Evolutionary conservation across 139 green algal genomes (phyloP), one percentile per base, ranked within the genome.

Genomic region (Deuterostichococcus epilithicus): DNA sequence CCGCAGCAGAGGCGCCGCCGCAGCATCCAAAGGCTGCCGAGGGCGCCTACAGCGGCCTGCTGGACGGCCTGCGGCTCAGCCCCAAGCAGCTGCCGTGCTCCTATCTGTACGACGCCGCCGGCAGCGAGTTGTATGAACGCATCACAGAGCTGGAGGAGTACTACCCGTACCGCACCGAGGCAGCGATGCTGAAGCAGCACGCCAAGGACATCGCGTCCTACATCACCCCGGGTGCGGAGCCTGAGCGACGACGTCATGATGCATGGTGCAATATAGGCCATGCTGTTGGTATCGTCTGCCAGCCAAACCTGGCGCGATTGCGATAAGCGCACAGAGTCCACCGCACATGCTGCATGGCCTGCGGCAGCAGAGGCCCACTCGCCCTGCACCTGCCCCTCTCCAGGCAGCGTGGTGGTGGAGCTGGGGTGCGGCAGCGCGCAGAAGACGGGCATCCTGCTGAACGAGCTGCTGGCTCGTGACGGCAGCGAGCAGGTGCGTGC

Each of bases 381-480:
- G 42, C 8, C 42, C 10, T 8, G 8, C 13, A 23, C 13, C 10
- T 52, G 42, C 13, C 10, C 42, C 8, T 44, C 45, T 72, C 5
- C 34, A 45, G 80, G 80, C 5, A 63, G 72, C 1, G 68, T 90
- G 20, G 36, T 91, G 6, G 77, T 90, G 5, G 87, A 92, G 76
- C 79, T 92, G 25, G 87, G 87, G 34, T 87, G 81, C 35, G 87
- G 87, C 5, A 86, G 78, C 32, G 78, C 69, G 4, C 68, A 58
- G 60, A 92, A 92, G 66, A 92, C 87, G 15, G 72, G 58, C 26
- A 13, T 80, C 4, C 67, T 92, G n/a, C 74, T 92, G 42, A 32
- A 77, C 1, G 80, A 79, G 26, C 36, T 90, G 45, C 28, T 83
- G 23, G 60, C 26, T 15, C 38, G 75, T 23, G 42, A 79, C 33